Evolutionary conservation across 2,329 filamentous ascomycete genomes (phyloP).

Genomic region (Cercospora sp.): DNA sequence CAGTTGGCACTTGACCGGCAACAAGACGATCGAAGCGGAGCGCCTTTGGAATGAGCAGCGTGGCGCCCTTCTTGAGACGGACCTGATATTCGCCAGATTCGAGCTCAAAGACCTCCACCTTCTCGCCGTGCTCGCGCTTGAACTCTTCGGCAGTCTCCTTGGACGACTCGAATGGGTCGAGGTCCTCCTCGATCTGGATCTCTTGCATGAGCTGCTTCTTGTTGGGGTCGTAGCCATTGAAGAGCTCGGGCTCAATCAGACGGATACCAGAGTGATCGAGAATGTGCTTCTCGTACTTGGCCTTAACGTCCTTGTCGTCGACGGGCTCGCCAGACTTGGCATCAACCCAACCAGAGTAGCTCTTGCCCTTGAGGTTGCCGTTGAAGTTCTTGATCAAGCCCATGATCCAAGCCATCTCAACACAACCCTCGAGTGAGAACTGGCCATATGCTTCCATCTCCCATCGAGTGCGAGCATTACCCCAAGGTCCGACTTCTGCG

Average conservation of each 20-base stretch:
- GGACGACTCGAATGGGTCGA: slow-evolving; percentile 94
- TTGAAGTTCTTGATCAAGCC: slow-evolving; percentile 99
- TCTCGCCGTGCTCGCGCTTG: slow-evolving; percentile 93
- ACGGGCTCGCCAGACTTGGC: slow-evolving; percentile 91
- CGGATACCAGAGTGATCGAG: slow-evolving; percentile 96
- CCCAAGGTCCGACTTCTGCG: slow-evolving; percentile 94
- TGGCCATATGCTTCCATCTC: slow-evolving; percentile 98
- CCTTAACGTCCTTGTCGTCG: slow-evolving; percentile 96
- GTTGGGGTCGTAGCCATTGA: slow-evolving; percentile 94
- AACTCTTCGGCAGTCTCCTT: slow-evolving; percentile 98
- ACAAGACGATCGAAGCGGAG: slow-evolving; percentile 96
- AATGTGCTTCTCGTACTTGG: slow-evolving; percentile 96
- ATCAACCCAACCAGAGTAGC: slow-evolving; percentile 96
- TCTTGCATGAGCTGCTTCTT: slow-evolving; percentile 98
- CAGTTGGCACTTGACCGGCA: slow-evolving; percentile 92
- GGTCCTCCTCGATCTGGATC: slow-evolving; percentile 93
- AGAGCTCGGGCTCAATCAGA: slow-evolving; percentile 94
- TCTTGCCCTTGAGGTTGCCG: slow-evolving; percentile 90
- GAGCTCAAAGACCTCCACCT: slow-evolving; percentile 96
- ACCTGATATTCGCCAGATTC: slow-evolving; percentile 91
- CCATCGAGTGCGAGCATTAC: slow-evolving; percentile 96
- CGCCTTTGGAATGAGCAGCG: slow-evolving; percentile 93
- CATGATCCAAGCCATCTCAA: slow-evolving; percentile 99
- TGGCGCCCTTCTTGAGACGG: slow-evolving; percentile 91
- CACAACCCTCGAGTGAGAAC: slow-evolving; percentile 95